Percentiles rank a stretch among this genome's conserved stretches.
Conservation (phyloP, 2,329 filamentous ascomycete species). For the Colletotrichum horii region DNA sequence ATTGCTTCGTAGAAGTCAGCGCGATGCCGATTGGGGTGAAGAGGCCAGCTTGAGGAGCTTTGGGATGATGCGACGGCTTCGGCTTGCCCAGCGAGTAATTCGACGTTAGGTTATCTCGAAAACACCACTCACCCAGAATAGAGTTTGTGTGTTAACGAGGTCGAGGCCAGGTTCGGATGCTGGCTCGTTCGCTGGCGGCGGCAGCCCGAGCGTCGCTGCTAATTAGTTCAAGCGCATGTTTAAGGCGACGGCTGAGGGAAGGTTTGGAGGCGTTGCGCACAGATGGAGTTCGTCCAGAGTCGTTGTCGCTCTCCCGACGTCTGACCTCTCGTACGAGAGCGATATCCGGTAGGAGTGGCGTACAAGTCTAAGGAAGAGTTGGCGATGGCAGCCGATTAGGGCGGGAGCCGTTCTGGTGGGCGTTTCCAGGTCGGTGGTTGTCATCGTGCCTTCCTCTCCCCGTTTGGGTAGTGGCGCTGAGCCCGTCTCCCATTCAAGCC, state of each 20-base stretch:
- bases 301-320: not conserved
- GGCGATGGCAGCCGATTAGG: not conserved
- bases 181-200: not conserved
- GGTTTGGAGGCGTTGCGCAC: slow-evolving; percentile 9
- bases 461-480: not conserved
- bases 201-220: not conserved
- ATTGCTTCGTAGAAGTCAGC: not conserved
- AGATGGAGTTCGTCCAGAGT: slow-evolving; percentile 6
- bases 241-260: not conserved
- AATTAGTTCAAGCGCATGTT: not conserved
- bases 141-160: not conserved
- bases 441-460: not conserved
- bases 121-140: not conserved
- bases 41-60: not conserved
- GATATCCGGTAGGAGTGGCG: not conserved
- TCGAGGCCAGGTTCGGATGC: not conserved
- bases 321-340: slow-evolving; percentile 5
- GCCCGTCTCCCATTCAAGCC: not conserved
- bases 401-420: not conserved
- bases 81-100: not conserved
- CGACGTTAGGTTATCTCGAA: not conserved
- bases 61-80: not conserved
- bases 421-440: not conserved
- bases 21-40: not conserved
- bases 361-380: not conserved